These are phyloP conservation scores for Colletotrichum eremochloae DNA, from an alignment of 2,329 filamentous ascomycete species.

Conservation along the genomic window DNA sequence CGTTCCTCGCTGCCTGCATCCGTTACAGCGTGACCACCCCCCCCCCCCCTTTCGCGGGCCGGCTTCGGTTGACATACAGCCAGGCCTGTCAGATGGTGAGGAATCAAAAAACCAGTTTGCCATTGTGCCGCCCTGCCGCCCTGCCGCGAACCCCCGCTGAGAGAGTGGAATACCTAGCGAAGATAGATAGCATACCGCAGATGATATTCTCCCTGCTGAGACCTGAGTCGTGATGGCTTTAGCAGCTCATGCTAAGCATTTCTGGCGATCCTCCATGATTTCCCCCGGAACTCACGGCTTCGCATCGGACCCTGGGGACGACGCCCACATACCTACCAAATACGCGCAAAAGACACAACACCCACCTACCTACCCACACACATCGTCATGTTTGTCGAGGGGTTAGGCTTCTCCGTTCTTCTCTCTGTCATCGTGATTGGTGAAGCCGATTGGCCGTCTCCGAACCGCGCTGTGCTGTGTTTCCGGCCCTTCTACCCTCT, in stretches of 20 bases:
- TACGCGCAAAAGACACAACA: neutral
- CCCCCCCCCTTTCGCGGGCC: neutral
- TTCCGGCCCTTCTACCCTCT: neutral
- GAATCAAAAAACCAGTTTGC: neutral
- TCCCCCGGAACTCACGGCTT: slow-evolving; percentile 19
- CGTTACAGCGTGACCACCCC: neutral
- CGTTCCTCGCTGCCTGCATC: slow-evolving; percentile 7
- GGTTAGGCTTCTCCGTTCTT: neutral
- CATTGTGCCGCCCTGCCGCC: neutral
- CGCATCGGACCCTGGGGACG: neutral
- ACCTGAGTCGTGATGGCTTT: slow-evolving; percentile 26
- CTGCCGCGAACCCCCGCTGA: neutral
- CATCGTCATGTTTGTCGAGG: slow-evolving; percentile 3
- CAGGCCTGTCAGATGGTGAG: neutral
- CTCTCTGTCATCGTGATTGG: neutral
- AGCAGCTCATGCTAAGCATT: slow-evolving; percentile 35
- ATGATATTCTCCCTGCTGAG: neutral
- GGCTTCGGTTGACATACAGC: slow-evolving; percentile 3
- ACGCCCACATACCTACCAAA: neutral
- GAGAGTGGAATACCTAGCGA: neutral
- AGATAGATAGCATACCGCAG: neutral
- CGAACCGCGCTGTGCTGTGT: slow-evolving; percentile 22
- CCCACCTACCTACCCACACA: neutral
- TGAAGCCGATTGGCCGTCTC: slow-evolving; percentile 18
- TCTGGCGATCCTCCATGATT: slow-evolving; percentile 30